These are phyloP conservation scores for Phaeosphaeriaceae sp. DNA, from an alignment of 2,329 filamentous ascomycete species.

Conservation along the genomic window DNA sequence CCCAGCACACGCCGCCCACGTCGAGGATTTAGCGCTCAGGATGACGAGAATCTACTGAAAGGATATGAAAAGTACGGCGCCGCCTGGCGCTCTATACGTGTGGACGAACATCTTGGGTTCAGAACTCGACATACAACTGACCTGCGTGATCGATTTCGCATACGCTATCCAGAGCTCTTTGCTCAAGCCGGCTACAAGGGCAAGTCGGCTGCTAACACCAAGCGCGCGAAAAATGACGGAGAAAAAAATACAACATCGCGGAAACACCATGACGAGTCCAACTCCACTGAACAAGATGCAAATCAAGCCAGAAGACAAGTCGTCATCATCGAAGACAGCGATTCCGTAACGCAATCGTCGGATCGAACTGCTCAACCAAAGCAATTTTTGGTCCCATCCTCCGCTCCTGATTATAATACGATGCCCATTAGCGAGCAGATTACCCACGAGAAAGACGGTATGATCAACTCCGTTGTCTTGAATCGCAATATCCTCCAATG, in stretches of 20 bases:
- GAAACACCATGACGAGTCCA: not conserved
- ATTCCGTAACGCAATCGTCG: not conserved
- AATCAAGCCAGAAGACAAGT: not conserved
- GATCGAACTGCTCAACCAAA: not conserved
- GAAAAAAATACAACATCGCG: not conserved
- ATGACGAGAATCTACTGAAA: conserved; percentile 66
- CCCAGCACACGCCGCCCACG: conserved; percentile 62
- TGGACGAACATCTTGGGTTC: conserved; percentile 62
- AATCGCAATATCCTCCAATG: conserved; percentile 50
- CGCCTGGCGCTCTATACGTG: conserved; percentile 67
- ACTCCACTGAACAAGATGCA: not conserved
- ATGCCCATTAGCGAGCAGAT: conserved; percentile 25
- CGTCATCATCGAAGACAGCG: not conserved
- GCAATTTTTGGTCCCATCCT: not conserved
- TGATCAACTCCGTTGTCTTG: conserved; percentile 41
- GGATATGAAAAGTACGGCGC: conserved; percentile 68
- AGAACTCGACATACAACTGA: conserved; percentile 62
- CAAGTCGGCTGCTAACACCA: conserved; percentile 26
- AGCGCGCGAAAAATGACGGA: not conserved
- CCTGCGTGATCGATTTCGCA: conserved; percentile 68
- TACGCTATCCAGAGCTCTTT: conserved; percentile 66
- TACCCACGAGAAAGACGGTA: conserved; percentile 31
- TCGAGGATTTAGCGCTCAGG: conserved; percentile 62
- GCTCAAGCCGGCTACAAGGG: conserved; percentile 54
- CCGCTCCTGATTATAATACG: conserved; percentile 6